Conservation (phyloP, 83 land plant species). For the Thuja plicata region DNA sequence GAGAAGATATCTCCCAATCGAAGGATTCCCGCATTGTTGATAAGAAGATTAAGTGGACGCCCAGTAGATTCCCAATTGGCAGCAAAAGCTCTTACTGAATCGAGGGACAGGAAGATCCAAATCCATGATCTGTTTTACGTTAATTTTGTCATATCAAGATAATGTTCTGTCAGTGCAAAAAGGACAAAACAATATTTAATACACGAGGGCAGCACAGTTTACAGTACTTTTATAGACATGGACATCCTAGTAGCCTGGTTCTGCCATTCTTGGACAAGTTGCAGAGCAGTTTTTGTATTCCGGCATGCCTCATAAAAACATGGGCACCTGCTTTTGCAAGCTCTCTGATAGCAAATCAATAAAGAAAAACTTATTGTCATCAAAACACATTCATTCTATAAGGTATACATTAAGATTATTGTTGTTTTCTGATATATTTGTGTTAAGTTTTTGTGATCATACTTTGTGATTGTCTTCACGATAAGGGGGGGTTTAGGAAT, state of each 20-base stretch:
- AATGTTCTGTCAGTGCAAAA: too few species aligned
- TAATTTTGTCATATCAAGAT: too few species aligned
- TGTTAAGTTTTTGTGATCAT: too few species aligned
- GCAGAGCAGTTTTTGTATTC: conserved; percentile 26
- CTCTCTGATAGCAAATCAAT: conserved; percentile 21
- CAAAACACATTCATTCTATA: not conserved
- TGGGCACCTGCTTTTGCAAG: conserved; percentile 45
- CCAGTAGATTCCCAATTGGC: conserved; percentile 44
- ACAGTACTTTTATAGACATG: not conserved
- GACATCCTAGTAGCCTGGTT: not conserved
- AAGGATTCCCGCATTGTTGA: conserved; percentile 74
- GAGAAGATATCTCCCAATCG: conserved; percentile 48
- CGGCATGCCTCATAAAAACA: conserved; percentile 46
- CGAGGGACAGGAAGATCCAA: conserved; percentile 52
- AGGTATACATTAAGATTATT: too few species aligned
- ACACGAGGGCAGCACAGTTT: not conserved
- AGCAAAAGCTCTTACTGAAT: conserved; percentile 51
- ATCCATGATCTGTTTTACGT: conserved; percentile 50
- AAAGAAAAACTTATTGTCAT: too few species aligned
- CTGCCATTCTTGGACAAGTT: conserved; percentile 31
- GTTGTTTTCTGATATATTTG: too few species aligned
- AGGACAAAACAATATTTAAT: too few species aligned
- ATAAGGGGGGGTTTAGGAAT: too few species aligned
- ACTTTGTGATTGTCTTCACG: too few species aligned
- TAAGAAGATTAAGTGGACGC: conserved; percentile 49